Evolutionary conservation across 2,329 filamentous ascomycete genomes (phyloP).

Genomic region (Xylariaceae sp.): DNA sequence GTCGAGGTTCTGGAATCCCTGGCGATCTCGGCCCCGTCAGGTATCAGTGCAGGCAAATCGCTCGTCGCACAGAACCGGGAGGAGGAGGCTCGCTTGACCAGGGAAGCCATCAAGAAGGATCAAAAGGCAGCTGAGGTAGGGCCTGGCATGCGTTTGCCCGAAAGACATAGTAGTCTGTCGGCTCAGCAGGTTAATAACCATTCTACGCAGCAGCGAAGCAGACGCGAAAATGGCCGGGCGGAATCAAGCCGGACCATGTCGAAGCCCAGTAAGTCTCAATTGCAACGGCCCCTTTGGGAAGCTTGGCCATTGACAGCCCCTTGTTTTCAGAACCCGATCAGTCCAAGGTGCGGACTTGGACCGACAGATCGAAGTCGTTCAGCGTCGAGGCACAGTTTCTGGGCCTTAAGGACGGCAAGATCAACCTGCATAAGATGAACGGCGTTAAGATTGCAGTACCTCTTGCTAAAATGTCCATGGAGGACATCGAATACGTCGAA

Average conservation of each 20-base stretch:
- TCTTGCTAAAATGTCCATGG: conserved; percentile 88
- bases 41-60: conserved; percentile 51
- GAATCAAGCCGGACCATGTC: conserved; percentile 48
- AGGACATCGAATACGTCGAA: conserved; percentile 94
- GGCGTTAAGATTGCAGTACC: conserved; percentile 98
- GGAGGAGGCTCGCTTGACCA: conserved; percentile 79
- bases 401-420: conserved; percentile 89
- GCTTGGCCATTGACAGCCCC: conserved; percentile 13
- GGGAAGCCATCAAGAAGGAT: conserved; percentile 67
- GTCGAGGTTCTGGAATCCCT: conserved; percentile 76
- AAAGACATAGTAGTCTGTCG: conserved; percentile 73
- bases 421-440: conserved; percentile 96
- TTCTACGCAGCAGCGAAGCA: conserved; percentile 64
- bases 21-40: conserved; percentile 42
- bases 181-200: conserved; percentile 61
- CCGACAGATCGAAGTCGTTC: conserved; percentile 90
- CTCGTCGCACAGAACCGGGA: conserved; percentile 69
- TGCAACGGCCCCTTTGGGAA: background rate
- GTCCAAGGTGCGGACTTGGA: conserved; percentile 84
- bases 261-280: conserved; percentile 68
- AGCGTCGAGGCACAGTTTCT: conserved; percentile 97
- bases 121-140: conserved; percentile 69
- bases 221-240: conserved; percentile 60
- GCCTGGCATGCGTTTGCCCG: conserved; percentile 67
- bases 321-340: conserved; percentile 66